These are phyloP conservation scores for Fusarium coffeatum DNA, from an alignment of 2,329 filamentous ascomycete genomes.

Conservation along the genomic window DNA sequence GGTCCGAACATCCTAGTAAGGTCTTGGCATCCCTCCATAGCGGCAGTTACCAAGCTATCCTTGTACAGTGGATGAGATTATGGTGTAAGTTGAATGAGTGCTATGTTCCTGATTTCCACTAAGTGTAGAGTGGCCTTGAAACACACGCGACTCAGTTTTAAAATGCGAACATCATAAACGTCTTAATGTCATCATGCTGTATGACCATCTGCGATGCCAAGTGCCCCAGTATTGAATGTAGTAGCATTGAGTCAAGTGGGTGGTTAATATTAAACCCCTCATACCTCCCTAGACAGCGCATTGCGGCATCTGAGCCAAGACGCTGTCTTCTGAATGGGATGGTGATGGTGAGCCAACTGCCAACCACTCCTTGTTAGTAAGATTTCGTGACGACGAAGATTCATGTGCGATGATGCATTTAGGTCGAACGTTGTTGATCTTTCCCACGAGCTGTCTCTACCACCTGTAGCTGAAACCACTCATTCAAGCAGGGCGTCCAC, in stretches of 20 bases:
- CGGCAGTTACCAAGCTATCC: constrained; percentile 38
- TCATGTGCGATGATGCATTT: constrained; percentile 26
- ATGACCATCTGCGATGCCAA: not conserved
- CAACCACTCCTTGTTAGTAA: constrained; percentile 9
- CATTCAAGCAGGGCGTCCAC: constrained; percentile 25
- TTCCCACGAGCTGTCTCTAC: constrained; percentile 23
- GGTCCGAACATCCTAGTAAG: constrained; percentile 38
- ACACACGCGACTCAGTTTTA: not conserved
- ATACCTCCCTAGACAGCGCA: constrained; percentile 24
- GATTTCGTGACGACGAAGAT: constrained; percentile 27
- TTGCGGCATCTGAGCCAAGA: constrained; percentile 37
- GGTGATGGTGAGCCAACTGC: constrained; percentile 16
- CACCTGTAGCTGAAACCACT: constrained; percentile 43
- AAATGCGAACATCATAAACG: not conserved
- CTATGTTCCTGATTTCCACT: constrained; percentile 8
- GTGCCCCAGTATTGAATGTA: not conserved
- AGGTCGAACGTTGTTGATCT: constrained; percentile 40
- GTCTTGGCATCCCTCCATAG: constrained; percentile 33
- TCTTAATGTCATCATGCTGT: not conserved
- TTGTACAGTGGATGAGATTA: constrained; percentile 7
- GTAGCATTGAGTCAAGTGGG: constrained; percentile 33
- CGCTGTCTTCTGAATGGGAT: constrained; percentile 27
- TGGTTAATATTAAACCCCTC: constrained; percentile 32
- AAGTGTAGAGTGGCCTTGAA: constrained; percentile 2
- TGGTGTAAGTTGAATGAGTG: constrained; percentile 30